Evolutionary conservation across 768 basidiomycete species (phyloP).

Genomic region (Dioszegia crocea): DNA sequence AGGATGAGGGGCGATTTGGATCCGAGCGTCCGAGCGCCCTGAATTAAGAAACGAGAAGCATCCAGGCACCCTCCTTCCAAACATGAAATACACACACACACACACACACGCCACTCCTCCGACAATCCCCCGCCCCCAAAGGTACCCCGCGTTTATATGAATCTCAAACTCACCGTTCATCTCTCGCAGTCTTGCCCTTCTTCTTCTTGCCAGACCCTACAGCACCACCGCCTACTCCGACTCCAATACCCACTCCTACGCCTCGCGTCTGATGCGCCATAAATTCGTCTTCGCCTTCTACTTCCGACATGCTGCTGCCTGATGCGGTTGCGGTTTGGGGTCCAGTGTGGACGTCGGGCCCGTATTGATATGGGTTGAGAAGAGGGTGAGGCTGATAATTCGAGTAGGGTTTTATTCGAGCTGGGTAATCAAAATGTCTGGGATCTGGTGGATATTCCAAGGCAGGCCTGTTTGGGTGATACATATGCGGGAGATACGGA

Average conservation of each 20-base stretch:
- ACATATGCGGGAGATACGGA: not conserved
- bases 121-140: not conserved
- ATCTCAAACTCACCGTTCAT: slow-evolving; percentile 2
- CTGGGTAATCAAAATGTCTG: too few species aligned
- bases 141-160: not conserved
- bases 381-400: not conserved
- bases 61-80: not conserved
- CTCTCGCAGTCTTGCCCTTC: slow-evolving; percentile 5
- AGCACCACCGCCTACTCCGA: slow-evolving; percentile 5
- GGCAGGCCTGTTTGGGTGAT: not conserved
- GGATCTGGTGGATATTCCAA: not conserved
- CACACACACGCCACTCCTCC: not conserved
- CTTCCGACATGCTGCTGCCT: slow-evolving; percentile 12
- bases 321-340: slow-evolving; percentile 16
- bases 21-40: slow-evolving; percentile 1
- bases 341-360: slow-evolving; percentile 11
- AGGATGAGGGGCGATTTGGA: too few species aligned
- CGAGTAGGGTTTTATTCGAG: not conserved
- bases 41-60: too few species aligned
- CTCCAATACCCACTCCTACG: not conserved
- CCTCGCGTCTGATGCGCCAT: slow-evolving; percentile 27
- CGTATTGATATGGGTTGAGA: slow-evolving; percentile 5
- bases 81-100: not conserved
- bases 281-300: slow-evolving; percentile 22
- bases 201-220: slow-evolving; percentile 3